Base-by-base conservation (phyloP, 495 filamentous ascomycete species). In the Penicillium flavigenum region DNA sequence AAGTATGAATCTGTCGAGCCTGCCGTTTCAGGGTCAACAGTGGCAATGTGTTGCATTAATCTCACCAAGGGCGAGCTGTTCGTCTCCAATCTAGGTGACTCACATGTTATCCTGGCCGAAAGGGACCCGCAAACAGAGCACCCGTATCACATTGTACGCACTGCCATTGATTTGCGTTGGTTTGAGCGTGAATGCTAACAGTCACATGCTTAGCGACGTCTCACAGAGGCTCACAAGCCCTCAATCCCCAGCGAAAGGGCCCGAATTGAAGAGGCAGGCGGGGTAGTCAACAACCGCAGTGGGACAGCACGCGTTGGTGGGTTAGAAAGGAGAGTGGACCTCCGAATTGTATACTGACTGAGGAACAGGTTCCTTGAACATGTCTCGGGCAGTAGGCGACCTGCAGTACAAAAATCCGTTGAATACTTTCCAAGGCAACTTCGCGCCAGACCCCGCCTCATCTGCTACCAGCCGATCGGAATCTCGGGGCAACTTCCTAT, bases 321-420 rank as follows among this genome's bases (percentile, higher is more conserved):
- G 71, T 59, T 42, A 12, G 22, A 3, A 10, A n/a, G 20, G 6
- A 44, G 38, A 38, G 20, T 5, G 24, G n/a, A 47, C 36, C 36
- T 39, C 20, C 43, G 36, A 43, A 51, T n/a, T 19, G 17, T 1
- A 29, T 8, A 42, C 29, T 56, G 41, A 49, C 27, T 38, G 22
- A 4, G 19, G 22, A 24, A 56, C 20, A 75, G 74, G 72, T 29
- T 61, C 65, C 29, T 54, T 77, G 22, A 76, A 77, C 47, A 76
- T 77, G 70, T 75, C 75, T 14, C 73, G 75, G n/a, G 73, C 73
- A 8, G 24, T 76, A n/a, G 75, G 75, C 3, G 75, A 77, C 55
- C 59, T 77, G 32, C 70, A 72, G 59, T 76, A 76, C 64, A 77
- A 77, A 54, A 71, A 69, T 31, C 74, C 73, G 36, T 63, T 77